Base-by-base conservation (phyloP, 306 rosid species). In the Chamaecrista fasciculata region DNA sequence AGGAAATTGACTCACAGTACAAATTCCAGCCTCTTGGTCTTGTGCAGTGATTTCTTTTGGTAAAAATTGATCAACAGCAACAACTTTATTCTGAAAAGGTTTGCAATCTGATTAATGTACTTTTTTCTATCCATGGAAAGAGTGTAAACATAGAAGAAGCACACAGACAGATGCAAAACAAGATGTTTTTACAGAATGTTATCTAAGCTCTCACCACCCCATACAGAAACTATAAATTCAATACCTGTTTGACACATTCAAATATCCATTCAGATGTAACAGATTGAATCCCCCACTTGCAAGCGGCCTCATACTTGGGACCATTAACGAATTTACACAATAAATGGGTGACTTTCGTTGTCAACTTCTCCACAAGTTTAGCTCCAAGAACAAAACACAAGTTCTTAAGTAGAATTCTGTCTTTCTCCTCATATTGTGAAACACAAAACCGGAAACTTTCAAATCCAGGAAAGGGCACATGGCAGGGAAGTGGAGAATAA, bases 221-320 rank as follows among this genome's bases (percentile, higher is more conserved):
- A 28, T 26, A 58, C 7, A 73, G 42, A 65, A 58, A 49, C 56
- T 63, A 67, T 74, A 62, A 55, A 72, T 28, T n/a, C 6, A 77
- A 64, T 90, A 94, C 98, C 98, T 94, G 90, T 74, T 85, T 90
- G 77, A 94, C 89, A 79, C 97, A 94, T 73, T 88, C 98, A 77
- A 82, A 86, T 69, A 94, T 82, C 98, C 97, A 94, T 53, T 90
- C 92, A 19, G 88, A 76, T 42, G 90, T 88, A 81, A 86, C 71
- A 56, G 86, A 55, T 21, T 40, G 79, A 77, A 86, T 81, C 62
- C 92, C 92, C 94, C 92, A 88, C 84, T 84, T 90, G 81, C 89
- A 66, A 73, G 98, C 94, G 84, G 85, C 87, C 52, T 85, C 88
- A 12, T 94, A 90, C 87, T 94, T 94, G 16, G 88, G 91, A 55